Evolutionary conservation across 306 rosid genomes (phyloP).

Genomic region (Ziziphus jujuba): DNA sequence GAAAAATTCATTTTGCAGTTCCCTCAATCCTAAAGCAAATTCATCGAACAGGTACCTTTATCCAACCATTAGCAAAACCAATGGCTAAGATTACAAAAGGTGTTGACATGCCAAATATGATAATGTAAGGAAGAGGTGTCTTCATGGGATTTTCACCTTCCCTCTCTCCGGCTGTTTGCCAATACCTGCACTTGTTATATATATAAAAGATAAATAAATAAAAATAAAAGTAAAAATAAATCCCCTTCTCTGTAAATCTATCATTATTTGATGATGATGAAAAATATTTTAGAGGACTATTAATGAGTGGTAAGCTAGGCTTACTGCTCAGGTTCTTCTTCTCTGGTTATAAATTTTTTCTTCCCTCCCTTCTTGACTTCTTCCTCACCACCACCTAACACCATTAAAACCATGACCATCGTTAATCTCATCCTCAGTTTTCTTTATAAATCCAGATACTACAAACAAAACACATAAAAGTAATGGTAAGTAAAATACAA

Average conservation of each 20-base stretch:
- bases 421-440: conserved; percentile 23
- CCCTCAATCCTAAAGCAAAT: not conserved
- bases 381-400: conserved; percentile 75
- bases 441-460: not conserved
- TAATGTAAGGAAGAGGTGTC: conserved; percentile 93
- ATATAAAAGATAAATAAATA: too few relatives aligned
- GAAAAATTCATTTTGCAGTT: too few relatives aligned
- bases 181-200: conserved; percentile 66
- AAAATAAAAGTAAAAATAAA: too few relatives aligned
- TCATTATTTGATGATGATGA: not conserved
- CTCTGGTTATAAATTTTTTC: conserved; percentile 87
- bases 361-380: conserved; percentile 62
- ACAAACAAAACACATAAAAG: not conserved
- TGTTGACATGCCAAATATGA: conserved; percentile 95
- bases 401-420: conserved; percentile 2
- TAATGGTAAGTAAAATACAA: not conserved
- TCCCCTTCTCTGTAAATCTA: too few relatives aligned
- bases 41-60: conserved; percentile 85
- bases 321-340: conserved; percentile 92
- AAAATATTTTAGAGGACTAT: too few relatives aligned
- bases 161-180: conserved; percentile 98
- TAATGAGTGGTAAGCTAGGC: not conserved
- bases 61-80: conserved; percentile 97
- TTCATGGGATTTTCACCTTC: conserved; percentile 98
- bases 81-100: conserved; percentile 98